These are phyloP conservation scores for Ramalina peruviana DNA, from an alignment of 495 filamentous ascomycete genomes.

Conservation along the genomic window DNA sequence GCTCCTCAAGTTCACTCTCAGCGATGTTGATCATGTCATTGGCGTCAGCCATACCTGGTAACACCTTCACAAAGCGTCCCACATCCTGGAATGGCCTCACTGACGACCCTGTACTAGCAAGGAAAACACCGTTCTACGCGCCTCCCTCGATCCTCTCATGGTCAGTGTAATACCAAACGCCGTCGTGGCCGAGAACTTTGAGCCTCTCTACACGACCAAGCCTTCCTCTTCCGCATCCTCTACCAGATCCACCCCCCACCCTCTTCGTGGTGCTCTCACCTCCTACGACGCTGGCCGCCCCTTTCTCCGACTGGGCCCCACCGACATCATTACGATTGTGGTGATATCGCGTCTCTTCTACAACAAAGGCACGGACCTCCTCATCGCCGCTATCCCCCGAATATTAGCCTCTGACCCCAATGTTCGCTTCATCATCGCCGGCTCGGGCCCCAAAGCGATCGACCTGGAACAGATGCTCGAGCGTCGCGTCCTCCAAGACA, in stretches of 20 bases:
- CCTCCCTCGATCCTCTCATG: constrained; percentile 88
- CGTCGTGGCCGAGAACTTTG: constrained; percentile 91
- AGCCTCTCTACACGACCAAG: constrained; percentile 38
- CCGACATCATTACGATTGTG: constrained; percentile 87
- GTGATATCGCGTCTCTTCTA: constrained; percentile 96
- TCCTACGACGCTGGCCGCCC: constrained; percentile 27
- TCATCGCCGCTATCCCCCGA: constrained; percentile 86
- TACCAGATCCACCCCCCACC: constrained; percentile 9
- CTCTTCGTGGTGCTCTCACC: constrained; percentile 17
- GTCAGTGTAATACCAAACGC: constrained; percentile 97
- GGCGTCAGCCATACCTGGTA: constrained; percentile 97
- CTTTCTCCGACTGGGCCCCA: constrained; percentile 48
- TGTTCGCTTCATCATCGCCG: constrained; percentile 93
- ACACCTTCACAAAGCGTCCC: constrained; percentile 5
- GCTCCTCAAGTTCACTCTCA: constrained; percentile 84
- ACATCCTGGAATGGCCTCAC: background rate
- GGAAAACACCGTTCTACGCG: constrained; percentile 92
- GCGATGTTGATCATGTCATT: constrained; percentile 95
- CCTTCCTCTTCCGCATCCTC: constrained; percentile 18
- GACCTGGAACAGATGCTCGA: constrained; percentile 97
- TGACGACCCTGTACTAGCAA: constrained; percentile 43
- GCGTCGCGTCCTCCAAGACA: constrained; percentile 85
- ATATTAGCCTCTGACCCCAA: constrained; percentile 80
- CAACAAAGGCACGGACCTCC: constrained; percentile 93
- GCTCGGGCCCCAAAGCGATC: constrained; percentile 89